Conservation (phyloP, 208 protist genomes). For the Trypanosoma platydactyli region DNA sequence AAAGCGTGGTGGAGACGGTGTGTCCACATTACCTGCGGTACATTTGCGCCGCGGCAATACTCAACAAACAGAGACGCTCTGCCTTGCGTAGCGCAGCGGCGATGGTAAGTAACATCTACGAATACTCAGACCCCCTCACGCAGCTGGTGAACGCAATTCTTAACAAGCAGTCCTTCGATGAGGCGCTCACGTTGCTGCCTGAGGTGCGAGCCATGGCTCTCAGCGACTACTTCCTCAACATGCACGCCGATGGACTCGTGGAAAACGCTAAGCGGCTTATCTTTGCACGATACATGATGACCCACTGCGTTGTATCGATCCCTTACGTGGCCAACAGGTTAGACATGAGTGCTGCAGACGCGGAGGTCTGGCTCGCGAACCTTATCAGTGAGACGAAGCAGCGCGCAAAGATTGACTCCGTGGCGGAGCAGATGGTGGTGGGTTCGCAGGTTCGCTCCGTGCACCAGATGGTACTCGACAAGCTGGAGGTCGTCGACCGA, state of each 20-base stretch:
- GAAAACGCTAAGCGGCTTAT: slow-evolving; percentile 80
- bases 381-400: slow-evolving; percentile 91
- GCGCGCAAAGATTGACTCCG: slow-evolving; percentile 91
- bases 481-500: slow-evolving; percentile 56
- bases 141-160: slow-evolving; percentile 68
- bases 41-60: slow-evolving; percentile 82
- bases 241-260: slow-evolving; percentile 71
- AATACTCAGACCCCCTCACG: slow-evolving; percentile 90
- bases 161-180: slow-evolving; percentile 71
- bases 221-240: slow-evolving; percentile 84
- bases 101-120: slow-evolving; percentile 71
- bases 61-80: slow-evolving; percentile 72
- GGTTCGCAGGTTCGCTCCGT: slow-evolving; percentile 74
- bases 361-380: slow-evolving; percentile 90
- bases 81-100: slow-evolving; percentile 66
- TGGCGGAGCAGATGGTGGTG: slow-evolving; percentile 83
- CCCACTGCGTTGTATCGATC: slow-evolving; percentile 87
- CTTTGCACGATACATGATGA: slow-evolving; percentile 84
- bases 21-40: slow-evolving; percentile 92
- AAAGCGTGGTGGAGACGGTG: slow-evolving; percentile 81
- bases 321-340: slow-evolving; percentile 81
- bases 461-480: slow-evolving; percentile 72
- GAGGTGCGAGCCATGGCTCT: slow-evolving; percentile 58
- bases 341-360: slow-evolving; percentile 62
- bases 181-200: slow-evolving; percentile 74